phyloP scores from a whole-genome alignment of 1,284 basidiomycete genomes.

The Psilocybe mexicana region DNA sequence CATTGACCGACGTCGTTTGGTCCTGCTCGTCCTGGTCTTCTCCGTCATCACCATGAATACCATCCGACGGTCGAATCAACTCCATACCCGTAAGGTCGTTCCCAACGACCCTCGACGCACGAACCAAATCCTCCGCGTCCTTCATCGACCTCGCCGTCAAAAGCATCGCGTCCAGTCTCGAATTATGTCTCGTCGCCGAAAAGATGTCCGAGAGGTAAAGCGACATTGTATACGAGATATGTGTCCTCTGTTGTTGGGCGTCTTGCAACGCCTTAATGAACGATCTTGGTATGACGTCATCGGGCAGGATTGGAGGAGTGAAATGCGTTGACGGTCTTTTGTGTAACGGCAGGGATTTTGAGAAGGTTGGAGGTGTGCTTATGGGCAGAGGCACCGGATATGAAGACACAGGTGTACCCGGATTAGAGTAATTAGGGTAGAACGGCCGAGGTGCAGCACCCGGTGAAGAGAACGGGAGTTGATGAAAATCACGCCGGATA shows the following conservation, averaged over 20 bases:
- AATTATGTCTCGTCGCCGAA: constrained; percentile 69
- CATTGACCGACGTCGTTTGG: constrained; percentile 13
- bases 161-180: constrained; percentile 65
- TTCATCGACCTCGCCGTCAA: constrained; percentile 58
- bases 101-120: constrained; percentile 64
- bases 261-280: constrained; percentile 43
- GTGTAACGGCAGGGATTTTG: constrained; percentile 16
- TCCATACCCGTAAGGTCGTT: constrained; percentile 55
- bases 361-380: background rate
- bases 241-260: constrained; percentile 33
- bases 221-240: constrained; percentile 50
- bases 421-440: constrained; percentile 31
- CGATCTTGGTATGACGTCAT: constrained; percentile 35
- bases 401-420: constrained; percentile 31
- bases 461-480: constrained; percentile 26
- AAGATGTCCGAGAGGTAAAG: constrained; percentile 73
- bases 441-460: constrained; percentile 25
- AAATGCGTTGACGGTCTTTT: constrained; percentile 14
- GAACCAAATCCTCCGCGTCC: constrained; percentile 62
- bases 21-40: constrained; percentile 13
- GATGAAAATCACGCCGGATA: constrained; percentile 39
- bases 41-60: constrained; percentile 7
- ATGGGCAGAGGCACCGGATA: constrained; percentile 21
- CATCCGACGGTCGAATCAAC: constrained; percentile 33
- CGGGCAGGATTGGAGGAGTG: constrained; percentile 21